These are phyloP conservation scores for Colletotrichum tropicale DNA, from an alignment of 2,329 filamentous ascomycete species.

Conservation along the genomic window DNA sequence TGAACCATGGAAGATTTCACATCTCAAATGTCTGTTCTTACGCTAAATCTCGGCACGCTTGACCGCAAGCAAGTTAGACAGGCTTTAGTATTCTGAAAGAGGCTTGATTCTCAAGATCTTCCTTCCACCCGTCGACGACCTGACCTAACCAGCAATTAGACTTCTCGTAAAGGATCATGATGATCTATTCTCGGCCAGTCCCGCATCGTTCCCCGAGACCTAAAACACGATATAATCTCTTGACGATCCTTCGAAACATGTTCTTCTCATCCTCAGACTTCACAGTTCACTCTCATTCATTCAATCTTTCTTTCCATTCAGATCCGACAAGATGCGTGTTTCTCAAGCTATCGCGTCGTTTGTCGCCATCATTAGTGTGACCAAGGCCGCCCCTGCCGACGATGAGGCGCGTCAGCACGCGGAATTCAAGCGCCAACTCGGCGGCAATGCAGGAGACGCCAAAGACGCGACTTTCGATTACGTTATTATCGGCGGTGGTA, in stretches of 20 bases:
- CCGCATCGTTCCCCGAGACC: not conserved
- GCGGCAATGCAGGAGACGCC: constrained; percentile 1
- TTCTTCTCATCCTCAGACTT: not conserved
- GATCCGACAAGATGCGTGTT: not conserved
- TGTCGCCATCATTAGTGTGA: not conserved
- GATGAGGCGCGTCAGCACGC: not conserved
- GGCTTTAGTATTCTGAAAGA: not conserved
- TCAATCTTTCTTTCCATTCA: not conserved
- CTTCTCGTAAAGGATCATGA: not conserved
- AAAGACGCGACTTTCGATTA: constrained; percentile 21
- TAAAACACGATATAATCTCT: not conserved
- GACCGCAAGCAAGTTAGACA: not conserved
- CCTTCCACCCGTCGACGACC: not conserved
- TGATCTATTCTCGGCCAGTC: not conserved
- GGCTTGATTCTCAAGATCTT: not conserved
- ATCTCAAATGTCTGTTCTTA: not conserved
- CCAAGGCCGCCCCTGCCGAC: not conserved
- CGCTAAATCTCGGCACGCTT: not conserved
- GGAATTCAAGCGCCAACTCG: constrained; percentile 8
- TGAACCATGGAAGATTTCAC: not conserved
- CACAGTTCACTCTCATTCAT: not conserved
- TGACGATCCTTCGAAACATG: not conserved
- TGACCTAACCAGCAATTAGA: not conserved
- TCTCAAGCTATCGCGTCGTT: not conserved
- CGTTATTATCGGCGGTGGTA: constrained; percentile 42